Base-by-base conservation (phyloP, 495 filamentous ascomycete species). In the Xylaria bambusicola region DNA sequence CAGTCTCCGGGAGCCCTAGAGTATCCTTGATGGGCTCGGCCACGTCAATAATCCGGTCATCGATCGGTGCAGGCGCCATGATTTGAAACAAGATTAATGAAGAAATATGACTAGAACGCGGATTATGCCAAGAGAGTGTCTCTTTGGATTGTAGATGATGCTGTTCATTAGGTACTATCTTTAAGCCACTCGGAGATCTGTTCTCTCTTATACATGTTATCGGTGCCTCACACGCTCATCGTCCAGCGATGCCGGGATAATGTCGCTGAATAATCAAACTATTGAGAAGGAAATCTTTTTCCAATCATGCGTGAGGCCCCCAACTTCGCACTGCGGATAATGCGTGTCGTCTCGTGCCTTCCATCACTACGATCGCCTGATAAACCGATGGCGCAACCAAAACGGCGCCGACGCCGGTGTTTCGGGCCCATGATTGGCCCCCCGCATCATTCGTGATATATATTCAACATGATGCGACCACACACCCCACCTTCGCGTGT, bases 1-100 rank as follows among this genome's bases (percentile, higher is more conserved):
- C 75, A 10, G 79, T 57, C 15, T 70, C 70, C 9, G 86, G 86
- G 17, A 90, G 75, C 6, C 71, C 74, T 0, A 89, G 77, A 0
- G 76, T 85, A 56, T 88, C 83, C 67, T 88, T 90, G 52, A 74
- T 80, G 12, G 81, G 87, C 41, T 78, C 66, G 6, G 77, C 80
- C 12, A 84, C 79, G 63, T 89, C 85, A 48, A 77, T 74, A 44
- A 89, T 88, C 41, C 78, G 71, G 3, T 83, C 72, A 56, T 82
- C 74, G 61, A 88, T 88, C 13, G 86, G 77, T 56, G 68, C 62
- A 2, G 75, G 74, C 6, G 71, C 75, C 74, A 78, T 78, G 18
- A 17, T 56, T 33, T 2, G n/a, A n/a, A 12, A 41, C 36, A 23
- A 31, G 2, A 24, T 38, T 15, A 3, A 12, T 29, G 1, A 21